A percentile compares a stretch with the other conserved stretches of the same genome.
These are phyloP conservation scores for Gossypium davidsonii DNA, from an alignment of 441 rosid genomes.

Conservation along the genomic window DNA sequence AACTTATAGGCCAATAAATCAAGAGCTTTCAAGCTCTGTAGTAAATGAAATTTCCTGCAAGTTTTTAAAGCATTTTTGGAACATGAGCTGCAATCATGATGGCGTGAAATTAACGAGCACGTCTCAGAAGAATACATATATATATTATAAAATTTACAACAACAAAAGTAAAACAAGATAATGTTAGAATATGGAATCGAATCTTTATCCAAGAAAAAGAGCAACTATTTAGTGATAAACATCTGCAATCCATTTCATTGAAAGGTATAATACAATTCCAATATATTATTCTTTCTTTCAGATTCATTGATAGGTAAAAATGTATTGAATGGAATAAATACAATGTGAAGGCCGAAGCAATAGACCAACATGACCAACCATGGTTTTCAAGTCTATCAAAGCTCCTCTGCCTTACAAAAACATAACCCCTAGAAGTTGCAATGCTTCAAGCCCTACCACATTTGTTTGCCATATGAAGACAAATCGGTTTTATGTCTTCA, in stretches of 20 bases:
- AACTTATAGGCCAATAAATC: not conserved
- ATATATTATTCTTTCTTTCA: not conserved
- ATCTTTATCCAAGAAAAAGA: not conserved
- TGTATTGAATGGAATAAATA: not conserved
- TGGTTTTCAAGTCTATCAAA: not conserved
- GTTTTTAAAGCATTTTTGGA: not conserved
- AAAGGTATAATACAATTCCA: not conserved
- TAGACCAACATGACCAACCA: not conserved
- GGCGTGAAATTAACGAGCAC: conserved; percentile 6
- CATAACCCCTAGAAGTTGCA: not conserved
- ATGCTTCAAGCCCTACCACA: not conserved
- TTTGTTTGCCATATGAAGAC: not conserved
- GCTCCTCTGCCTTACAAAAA: not conserved
- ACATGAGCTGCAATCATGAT: not conserved
- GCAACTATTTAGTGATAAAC: not conserved
- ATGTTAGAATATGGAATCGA: not conserved
- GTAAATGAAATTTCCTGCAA: not conserved
- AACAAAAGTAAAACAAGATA: not conserved
- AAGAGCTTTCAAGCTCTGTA: not conserved
- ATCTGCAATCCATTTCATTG: not conserved
- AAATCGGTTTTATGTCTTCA: not conserved
- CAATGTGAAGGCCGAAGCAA: not conserved
- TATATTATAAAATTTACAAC: not conserved
- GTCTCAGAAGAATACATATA: no score
- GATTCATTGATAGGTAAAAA: not conserved